Evolutionary conservation across 768 basidiomycete genomes (phyloP), one percentile per base, ranked within the genome.

Genomic region (Chiua virens): DNA sequence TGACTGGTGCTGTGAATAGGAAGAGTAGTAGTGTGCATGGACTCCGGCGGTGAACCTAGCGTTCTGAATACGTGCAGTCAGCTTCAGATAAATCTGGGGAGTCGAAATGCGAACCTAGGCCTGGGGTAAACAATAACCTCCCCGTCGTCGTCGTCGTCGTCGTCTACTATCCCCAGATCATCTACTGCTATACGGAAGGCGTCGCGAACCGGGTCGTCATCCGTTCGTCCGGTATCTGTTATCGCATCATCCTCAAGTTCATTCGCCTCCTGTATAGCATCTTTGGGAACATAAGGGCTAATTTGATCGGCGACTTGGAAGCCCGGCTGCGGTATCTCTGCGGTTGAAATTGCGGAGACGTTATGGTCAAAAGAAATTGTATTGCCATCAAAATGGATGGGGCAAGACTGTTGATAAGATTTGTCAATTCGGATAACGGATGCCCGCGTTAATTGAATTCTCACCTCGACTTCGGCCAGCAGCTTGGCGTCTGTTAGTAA

Each of bases 91-190:
- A n/a, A 41, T 47, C 50, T 44, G 25, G 11, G 28, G 25, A 43
- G 20, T 25, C 27, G 21, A 41, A n/a, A 25, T 22, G 56, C 70
- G 22, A 49, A 84, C 83, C 81, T 78, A 30, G 82, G 85, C 64
- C 87, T 79, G 72, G 34, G 34, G 34, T 85, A 87, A 42, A 98
- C 85, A 57, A 93, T 85, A 18, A 92, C 88, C 8, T 83, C 79
- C 32, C 76, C 76, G 2, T 85, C 84, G 9, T 82, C 79, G 1
- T 85, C 84, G 9, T 82, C 79, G 1, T 79, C 79, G 4, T 80
- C 79, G 20, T 67, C 66, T 7, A 45, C 34, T 17, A 18, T 9
- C 4, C 46, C 72, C 17, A 76, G 71, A 35, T 65, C 72, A 35
- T 70, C 71, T 9, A 78, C 60, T 25, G 70, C 78, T 61, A 79